Evolutionary conservation across 108 stramenopile genomes (phyloP), one percentile per base, ranked within the genome.

Genomic region (Cyclotella baltica): DNA sequence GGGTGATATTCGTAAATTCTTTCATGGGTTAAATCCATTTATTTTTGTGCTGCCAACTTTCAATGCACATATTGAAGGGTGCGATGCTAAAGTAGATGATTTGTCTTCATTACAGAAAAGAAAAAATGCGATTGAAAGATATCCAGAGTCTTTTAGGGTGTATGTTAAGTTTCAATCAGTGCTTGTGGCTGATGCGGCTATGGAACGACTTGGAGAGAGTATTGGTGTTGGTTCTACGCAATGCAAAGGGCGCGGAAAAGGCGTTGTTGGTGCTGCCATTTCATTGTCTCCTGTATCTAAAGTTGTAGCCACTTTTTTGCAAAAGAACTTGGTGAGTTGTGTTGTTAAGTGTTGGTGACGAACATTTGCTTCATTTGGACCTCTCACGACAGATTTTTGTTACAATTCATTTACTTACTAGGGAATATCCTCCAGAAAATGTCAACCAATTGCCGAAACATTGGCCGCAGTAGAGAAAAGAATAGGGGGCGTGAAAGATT

Each of bases 171-270:
- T 93, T 78, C 62, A 69, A 47, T 83, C 86, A 11, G 73, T 67
- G 0, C 77, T 79, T 15, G 85, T 84, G 11, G 90, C 92, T 27
- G 80, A 73, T 40, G 70, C 87, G 36, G 92, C 90, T 43, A 86
- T 86, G 28, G 86, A 88, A 61, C 71, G 92, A 52, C 83, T 83
- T 28, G 92, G 92, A 10, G 92, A 93, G 71, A 81, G 80, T 19
- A 88, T 92, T n/a, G 76, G 62, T 48, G 59, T 83, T 27, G 72
- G 77, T n/a, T n/a, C n/a, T 76, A 31, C 25, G 52, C 29, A 62
- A 10, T 35, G 30, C 4, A 51, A 38, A 27, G 59, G 35, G 34
- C 36, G 56, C 34, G 10, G 43, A 27, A 38, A 55, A 33, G 64
- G 61, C 15, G 66, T 88, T 31, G 67, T 69, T 10, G 86, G 80